A percentile compares a stretch with the other conserved stretches of the same genome.
Evolutionary conservation across 441 rosid species (phyloP).

Genomic region (Populus hybrid): DNA sequence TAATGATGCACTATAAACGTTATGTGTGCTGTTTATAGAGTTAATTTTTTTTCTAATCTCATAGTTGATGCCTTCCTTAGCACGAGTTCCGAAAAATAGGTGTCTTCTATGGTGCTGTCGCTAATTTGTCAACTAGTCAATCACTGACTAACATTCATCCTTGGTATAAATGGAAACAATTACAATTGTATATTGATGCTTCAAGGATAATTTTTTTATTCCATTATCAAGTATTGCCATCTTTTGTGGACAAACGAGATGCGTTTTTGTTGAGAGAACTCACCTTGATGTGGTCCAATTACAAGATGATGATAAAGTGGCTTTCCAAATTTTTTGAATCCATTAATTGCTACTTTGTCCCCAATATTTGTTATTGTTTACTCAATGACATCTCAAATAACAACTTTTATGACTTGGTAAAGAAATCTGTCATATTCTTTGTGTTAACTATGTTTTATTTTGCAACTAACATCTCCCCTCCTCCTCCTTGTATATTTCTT

Average conservation of each 20-base stretch:
- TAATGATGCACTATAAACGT: too few relatives aligned
- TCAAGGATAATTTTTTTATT: background rate
- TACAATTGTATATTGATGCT: background rate
- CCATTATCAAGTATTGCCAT: background rate
- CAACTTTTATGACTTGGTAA: slow-evolving; percentile 1
- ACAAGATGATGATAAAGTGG: slow-evolving; percentile 39
- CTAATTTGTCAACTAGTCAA: background rate
- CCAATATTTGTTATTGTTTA: background rate
- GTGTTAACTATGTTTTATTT: background rate
- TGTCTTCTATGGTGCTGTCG: background rate
- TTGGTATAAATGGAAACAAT: background rate
- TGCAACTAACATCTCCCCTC: background rate
- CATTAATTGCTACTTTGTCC: slow-evolving; percentile 35
- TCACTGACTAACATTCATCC: background rate
- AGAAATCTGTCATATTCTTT: background rate
- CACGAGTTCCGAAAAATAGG: background rate
- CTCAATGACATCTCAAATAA: background rate
- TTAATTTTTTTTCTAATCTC: too few relatives aligned
- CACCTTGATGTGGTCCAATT: slow-evolving; percentile 37
- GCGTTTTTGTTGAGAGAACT: slow-evolving; percentile 31
- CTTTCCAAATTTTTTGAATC: slow-evolving; percentile 34
- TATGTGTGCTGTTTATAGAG: too few relatives aligned
- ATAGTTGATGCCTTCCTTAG: background rate
- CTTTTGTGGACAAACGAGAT: slow-evolving; percentile 16
- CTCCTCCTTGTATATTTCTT: background rate